These are phyloP conservation scores for Entomortierella beljakovae DNA, from an alignment of 192 early-diverging fungal species.

Conservation along the genomic window DNA sequence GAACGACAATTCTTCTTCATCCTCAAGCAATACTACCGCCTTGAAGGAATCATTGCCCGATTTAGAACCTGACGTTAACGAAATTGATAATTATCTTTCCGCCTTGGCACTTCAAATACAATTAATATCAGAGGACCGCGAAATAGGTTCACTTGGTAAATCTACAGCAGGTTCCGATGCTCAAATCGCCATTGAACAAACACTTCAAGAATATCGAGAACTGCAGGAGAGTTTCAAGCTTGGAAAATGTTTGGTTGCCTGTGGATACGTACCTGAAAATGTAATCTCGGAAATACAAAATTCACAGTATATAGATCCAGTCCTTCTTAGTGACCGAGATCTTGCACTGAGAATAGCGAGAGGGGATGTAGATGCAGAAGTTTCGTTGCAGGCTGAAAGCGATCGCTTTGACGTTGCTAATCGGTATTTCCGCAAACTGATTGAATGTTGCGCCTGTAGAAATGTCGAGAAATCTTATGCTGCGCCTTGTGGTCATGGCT, in stretches of 20 bases:
- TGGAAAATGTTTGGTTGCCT: conserved; percentile 14
- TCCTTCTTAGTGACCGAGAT: conserved; percentile 3
- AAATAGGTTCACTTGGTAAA: conserved; percentile 20
- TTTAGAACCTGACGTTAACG: not conserved
- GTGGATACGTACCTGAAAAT: conserved; percentile 2
- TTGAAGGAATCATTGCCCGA: no score
- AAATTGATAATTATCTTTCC: conserved; percentile 1
- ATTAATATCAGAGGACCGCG: not conserved
- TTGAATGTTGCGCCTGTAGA: conserved; percentile 16
- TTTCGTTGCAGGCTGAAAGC: not conserved
- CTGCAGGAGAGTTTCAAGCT: conserved; percentile 19
- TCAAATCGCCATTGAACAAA: conserved; percentile 21
- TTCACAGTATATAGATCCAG: not conserved
- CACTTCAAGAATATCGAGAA: conserved; percentile 16
- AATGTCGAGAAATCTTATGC: not conserved
- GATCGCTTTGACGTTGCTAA: conserved; percentile 3
- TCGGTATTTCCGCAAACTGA: not conserved
- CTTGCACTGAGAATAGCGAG: conserved; percentile 14
- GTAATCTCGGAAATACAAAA: conserved; percentile 8
- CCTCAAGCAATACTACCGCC: no score
- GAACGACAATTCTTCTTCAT: no score
- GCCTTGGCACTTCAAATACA: not conserved
- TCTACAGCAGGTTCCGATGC: conserved; percentile 1
- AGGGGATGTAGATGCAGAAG: conserved; percentile 11
- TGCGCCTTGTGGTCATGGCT: conserved; percentile 26